Evolutionary conservation across 225 moss, liverwort and hornwort species (phyloP), one percentile per base, ranked within the genome.

Genomic region (Thuidium tamariscinum): DNA sequence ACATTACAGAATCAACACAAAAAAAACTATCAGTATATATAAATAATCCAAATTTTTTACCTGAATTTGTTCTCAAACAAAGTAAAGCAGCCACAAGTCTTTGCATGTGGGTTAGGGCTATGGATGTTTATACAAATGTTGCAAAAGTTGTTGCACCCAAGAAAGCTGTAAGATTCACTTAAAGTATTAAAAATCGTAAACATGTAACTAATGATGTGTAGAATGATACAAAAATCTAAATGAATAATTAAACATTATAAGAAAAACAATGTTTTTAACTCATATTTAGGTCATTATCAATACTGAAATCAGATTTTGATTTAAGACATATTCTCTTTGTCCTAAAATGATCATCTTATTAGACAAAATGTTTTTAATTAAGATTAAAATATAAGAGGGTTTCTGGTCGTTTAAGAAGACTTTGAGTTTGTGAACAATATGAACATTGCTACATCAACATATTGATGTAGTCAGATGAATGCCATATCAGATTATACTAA

Each of bases 31-130:
- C 93, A 11, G 71, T 92, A 3, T 98, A 98, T 65, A 95, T 96
- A 42, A 91, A 90, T 29, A 95, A 98, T 29, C 94, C 98, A 13
- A 74, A 70, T 52, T 98, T 98, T 82, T 70, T 95, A 65, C 98
- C 96, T 9, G 96, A 98, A 65, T 88, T 94, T 89, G 98, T 98
- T 5, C 42, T 92, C 21, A 96, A 90, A 79, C 98, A 98, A 92
- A 98, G 98, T 46, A 95, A 95, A 89, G 98, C 98, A 56, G 90
- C 98, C 29, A 98, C 96, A 51, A 98, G 96, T 76, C 93, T 98
- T 57, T 98, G 98, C 83, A 94, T 98, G 95, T 98, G 98, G 98
- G 96, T 94, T 2, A 92, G 95, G 62, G 98, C 98, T 21, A 96
- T 98, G 96, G 96, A 98, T 89, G 95, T 96, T 19, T 98, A 98